Base-by-base conservation (phyloP, 164 flowering plant genomes). In the Berberis vulgaris region DNA sequence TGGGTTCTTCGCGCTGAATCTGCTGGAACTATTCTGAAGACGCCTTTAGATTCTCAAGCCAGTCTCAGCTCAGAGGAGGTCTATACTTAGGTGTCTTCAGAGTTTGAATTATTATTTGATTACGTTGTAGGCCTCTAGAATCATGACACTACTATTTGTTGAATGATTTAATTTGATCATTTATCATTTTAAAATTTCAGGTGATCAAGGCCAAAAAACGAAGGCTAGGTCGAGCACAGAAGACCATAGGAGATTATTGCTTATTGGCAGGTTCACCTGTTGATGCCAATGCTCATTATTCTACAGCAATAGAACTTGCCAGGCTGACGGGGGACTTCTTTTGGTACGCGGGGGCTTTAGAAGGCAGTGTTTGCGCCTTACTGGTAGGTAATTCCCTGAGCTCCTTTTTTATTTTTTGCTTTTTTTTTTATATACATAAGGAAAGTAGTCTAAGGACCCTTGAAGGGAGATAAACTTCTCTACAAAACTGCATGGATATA, bases 1-100 rank as follows among this genome's bases (percentile, higher is more conserved):
- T 91, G 91, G 90, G 99, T 91, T 69, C 94, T 95, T 67, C 81
- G 84, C 66, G 97, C 96, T n/a, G 97, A 95, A 72, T 91, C 99
- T 55, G 76, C 90, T 60, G 99, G 99, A 71, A 87, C 97, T 49
- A 86, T 89, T 79, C 72, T 95, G 69, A 95, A 91, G 85, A 95
- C 99, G 46, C 99, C 99, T 50, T 73, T 95, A 67, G 99, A 95
- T 82, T 95, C 99, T 75, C 99, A 95, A 86, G 85, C 99, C 67
- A 95, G 88, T 86, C 96, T 95, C 72, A 84, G 82, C 85, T 95
- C 99, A 79, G 99, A 95, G 97, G 99, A 95, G 99, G 99, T 95
- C 81, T 77, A 80, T 81, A 81, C 80, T 83, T 89, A 88, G 97
- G 96, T 88, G 90, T 89, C 83, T 80, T 77, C 71, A 76, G 69